Base-by-base conservation (phyloP, 2,329 filamentous ascomycete genomes). In the Fonsecaea nubica region DNA sequence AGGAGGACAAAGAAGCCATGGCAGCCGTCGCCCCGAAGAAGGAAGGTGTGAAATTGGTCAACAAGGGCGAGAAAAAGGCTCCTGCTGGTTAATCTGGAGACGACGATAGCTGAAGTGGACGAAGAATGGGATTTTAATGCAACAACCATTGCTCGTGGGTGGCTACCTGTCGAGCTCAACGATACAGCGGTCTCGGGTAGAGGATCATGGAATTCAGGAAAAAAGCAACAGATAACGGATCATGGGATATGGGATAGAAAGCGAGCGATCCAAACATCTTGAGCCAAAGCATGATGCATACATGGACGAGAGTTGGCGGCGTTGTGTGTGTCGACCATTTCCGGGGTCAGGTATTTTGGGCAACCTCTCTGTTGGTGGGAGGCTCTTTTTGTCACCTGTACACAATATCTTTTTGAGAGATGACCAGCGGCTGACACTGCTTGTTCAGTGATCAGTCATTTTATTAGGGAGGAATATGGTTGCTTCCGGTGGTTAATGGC, bases 1-100 rank as follows among this genome's bases (percentile, higher is more conserved):
- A 96, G 76, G 90, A 93, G 78, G 94, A 97, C 77, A 96, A 95
- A 81, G 85, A 88, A 4, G 87, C 89, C 45, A 89, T 97, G 73
- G 86, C 90, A 40, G 50, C 30, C 32, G 54, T 13, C 33, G 33
- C 12, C 50, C 25, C 25, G 25, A 52, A 63, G 54, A 66, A 63
- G 9, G 64, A 65, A 30, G 40, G 33, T 33, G 45, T 48, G 3
- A 48, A 50, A 13, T 42, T 61, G 25, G 52, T 45, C 30, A 59
- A 58, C n/a, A 53, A 63, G 2, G 18, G 13, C 38, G 56, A 59
- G 18, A 50, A 38, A 13, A 54, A 62, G 52, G 48, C 45, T 12
- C 38, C 38, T 5, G 54, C 61, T 9, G 65, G 68, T 12, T 59
- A 66, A 56, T 64, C 35, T 7, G 38, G 62, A n/a, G 30, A 50